These are phyloP conservation scores for Saccharomycopsis sp. DNA, from an alignment of 805 yeast genomes.

Conservation along the genomic window DNA sequence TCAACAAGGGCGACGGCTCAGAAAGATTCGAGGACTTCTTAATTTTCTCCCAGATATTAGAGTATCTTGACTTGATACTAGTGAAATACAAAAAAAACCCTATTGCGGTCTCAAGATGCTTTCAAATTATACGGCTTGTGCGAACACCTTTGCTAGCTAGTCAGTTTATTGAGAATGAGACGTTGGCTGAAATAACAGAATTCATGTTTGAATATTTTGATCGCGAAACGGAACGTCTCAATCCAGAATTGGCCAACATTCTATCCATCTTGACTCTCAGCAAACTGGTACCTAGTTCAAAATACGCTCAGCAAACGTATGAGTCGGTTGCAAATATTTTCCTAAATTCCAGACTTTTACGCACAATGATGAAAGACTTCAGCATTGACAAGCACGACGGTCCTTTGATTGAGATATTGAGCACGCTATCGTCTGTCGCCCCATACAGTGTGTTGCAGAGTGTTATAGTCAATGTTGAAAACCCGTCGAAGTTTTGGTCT, in stretches of 20 bases:
- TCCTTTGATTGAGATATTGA: not conserved
- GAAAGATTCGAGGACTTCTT: not conserved
- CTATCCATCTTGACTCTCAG: not conserved
- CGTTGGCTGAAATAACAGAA: not conserved
- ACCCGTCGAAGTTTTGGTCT: not conserved
- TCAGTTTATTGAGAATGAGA: not conserved
- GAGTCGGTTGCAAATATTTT: not conserved
- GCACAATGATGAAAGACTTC: not conserved
- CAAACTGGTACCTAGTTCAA: not conserved
- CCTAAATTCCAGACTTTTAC: not conserved
- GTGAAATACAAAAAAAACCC: not conserved
- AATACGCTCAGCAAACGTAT: not conserved
- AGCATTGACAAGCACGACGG: not conserved
- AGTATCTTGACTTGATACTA: not conserved
- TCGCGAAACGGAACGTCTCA: not conserved
- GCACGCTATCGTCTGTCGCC: not conserved
- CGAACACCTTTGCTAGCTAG: not conserved
- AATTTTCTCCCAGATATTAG: not conserved
- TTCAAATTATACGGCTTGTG: not conserved
- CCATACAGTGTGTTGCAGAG: not conserved
- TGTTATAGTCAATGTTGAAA: not conserved
- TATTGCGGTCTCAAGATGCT: not conserved
- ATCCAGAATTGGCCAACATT: not conserved
- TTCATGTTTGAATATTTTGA: not conserved
- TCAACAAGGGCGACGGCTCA: not conserved